Evolutionary conservation across 306 rosid genomes (phyloP), one percentile per base, ranked within the genome.

Genomic region (Pterocarpus santalinus): DNA sequence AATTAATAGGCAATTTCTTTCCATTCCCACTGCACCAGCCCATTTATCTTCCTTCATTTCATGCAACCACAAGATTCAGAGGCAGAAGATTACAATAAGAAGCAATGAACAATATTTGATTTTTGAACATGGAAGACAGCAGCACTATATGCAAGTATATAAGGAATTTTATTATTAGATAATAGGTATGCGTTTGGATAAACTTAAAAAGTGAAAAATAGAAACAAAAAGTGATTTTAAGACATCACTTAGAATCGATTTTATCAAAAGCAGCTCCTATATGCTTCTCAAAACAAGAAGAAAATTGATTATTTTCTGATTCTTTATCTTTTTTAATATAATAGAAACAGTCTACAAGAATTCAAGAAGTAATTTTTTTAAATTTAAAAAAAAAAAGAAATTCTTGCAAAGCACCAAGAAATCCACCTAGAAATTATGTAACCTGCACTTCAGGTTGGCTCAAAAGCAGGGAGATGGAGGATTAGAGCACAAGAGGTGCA

Each of bases 31-130:
- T 8, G 35, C 77, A 53, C 49, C 65, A 51, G 17, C 15, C 8
- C 33, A 70, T 49, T 43, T 43, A 2, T 7, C 46, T 13, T 61
- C 43, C 14, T 39, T 56, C 41, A 58, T 39, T 38, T 36, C 47
- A 65, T 15, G 69, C 69, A 60, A 57, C 57, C 28, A 58, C 57
- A 58, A 41, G n/a, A 8, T 11, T 39, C 7, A 44, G 57, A 74
- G 12, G 43, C 34, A 57, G 13, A 13, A 44, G 4, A 65, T 36
- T n/a, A 65, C n/a, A 65, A 36, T 15, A n/a, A 1, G 51, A 32
- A 28, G 2, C 44, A 63, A n/a, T 33, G 22, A 35, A 63, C 30
- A 63, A 63, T 13, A 63, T 33, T 61, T 60, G 3, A 12, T 61
- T 33, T 33, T 32, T 5, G 33, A 14, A 6, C 4, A 16, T 2